Base-by-base conservation (phyloP, 805 yeast species). In the Metschnikowia cerradonensis region DNA sequence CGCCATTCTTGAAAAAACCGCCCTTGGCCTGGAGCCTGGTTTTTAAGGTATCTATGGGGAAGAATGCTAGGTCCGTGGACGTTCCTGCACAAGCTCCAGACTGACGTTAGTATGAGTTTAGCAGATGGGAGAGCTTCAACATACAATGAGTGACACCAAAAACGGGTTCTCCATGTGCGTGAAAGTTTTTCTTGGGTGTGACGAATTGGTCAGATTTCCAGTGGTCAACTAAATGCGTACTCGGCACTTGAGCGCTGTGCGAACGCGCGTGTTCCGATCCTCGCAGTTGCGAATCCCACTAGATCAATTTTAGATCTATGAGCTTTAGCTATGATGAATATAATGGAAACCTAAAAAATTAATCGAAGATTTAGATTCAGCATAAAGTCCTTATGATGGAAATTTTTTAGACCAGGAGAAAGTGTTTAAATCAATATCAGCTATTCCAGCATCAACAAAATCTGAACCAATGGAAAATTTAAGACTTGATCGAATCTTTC, bases 11-110 rank as follows among this genome's bases (percentile, higher is more conserved):
- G 66, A 90, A 88, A 62, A 94, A 92, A 0, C 99, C 99, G 34
- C 96, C 97, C 63, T 83, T 83, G 19, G 99, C 98, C 67, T 94
- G 99, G 14, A 94, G 73, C 51, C 99, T 76, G 0, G 99, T 94
- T 70, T 94, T 94, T 50, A 94, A 60, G 1, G 99, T 94, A 61
- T 94, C 99, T 37, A 94, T 89, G 13, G 99, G 99, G 73, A 92
- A 94, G 68, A 94, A 94, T 3, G 86, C 90, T 36, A 94, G 74
- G 70, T 94, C 99, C 1, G 97, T 91, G 5, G 95, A 84, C 1
- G 97, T 94, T 14, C 99, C 99, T 5, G 99, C 97, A 52, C 94
- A 84, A 6, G 88, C 99, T 36, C 99, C 99, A 62, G 91, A 83
- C 78, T 70, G 48, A 22, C 4, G 54, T 58, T 60, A 60, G 61